Evolutionary conservation across 1,139 yeast species (phyloP).

Genomic region (Suhomyces bokatorum): DNA sequence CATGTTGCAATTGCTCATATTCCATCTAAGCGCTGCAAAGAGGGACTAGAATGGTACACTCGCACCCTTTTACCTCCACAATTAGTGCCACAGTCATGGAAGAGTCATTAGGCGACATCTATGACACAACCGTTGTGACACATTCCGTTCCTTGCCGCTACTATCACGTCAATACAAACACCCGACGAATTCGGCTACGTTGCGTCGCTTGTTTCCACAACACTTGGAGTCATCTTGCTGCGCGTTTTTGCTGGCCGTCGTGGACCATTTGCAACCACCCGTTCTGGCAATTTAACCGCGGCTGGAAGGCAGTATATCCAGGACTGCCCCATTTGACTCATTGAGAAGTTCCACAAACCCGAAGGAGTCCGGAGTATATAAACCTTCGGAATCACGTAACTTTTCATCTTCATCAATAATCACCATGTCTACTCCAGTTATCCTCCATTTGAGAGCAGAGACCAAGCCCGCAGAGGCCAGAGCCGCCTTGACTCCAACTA

Average conservation of each 20-base stretch:
- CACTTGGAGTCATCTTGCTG: too few species aligned
- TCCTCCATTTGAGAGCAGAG: slow-evolving; percentile 87
- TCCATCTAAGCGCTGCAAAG: too few species aligned
- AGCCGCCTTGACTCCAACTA: slow-evolving; percentile 92
- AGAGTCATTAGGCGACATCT: too few species aligned
- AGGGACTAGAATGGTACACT: too few species aligned
- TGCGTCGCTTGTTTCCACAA: too few species aligned
- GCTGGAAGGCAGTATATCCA: background rate
- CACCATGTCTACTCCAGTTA: slow-evolving; percentile 37
- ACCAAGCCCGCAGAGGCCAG: slow-evolving; percentile 96
- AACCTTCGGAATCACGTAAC: background rate
- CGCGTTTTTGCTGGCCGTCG: background rate
- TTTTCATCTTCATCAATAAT: background rate
- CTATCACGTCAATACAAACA: too few species aligned
- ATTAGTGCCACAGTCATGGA: too few species aligned
- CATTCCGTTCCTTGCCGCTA: background rate
- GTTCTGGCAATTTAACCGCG: slow-evolving; percentile 10
- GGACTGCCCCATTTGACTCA: slow-evolving; percentile 5
- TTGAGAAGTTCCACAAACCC: slow-evolving; percentile 10
- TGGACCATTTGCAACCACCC: slow-evolving; percentile 5
- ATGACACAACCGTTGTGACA: too few species aligned
- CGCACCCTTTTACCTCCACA: too few species aligned
- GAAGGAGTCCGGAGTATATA: background rate
- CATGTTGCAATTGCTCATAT: too few species aligned
- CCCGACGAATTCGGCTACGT: too few species aligned